Percentiles rank a stretch among this genome's conserved stretches.
Conservation (phyloP, 2,329 filamentous ascomycete genomes). For the Alternaria panax region DNA sequence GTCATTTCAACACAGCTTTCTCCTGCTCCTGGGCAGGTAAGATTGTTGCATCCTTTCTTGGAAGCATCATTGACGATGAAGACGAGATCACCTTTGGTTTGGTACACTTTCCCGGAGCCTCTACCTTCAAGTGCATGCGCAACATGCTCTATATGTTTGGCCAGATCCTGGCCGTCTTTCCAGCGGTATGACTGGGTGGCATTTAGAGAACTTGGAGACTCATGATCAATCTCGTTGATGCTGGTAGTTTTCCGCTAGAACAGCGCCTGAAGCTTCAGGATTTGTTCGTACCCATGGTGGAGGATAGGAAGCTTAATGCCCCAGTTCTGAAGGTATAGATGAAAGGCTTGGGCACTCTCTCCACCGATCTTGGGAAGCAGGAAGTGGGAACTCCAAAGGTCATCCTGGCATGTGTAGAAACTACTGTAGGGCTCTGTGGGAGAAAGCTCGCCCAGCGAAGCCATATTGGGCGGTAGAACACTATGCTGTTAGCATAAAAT, state of each 20-base stretch:
- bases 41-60: background rate
- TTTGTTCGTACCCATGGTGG: background rate
- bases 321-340: slow-evolving; percentile 2
- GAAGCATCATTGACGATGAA: slow-evolving; percentile 8
- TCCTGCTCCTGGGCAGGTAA: background rate
- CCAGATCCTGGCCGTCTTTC: background rate
- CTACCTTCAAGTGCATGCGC: background rate
- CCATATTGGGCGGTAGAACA: background rate
- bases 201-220: background rate
- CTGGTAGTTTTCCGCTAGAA: slow-evolving; percentile 14
- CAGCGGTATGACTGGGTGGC: background rate
- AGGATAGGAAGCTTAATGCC: background rate
- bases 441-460: background rate
- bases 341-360: slow-evolving; percentile 8
- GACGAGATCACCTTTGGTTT: background rate
- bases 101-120: background rate
- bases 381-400: background rate
- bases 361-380: slow-evolving; percentile 9
- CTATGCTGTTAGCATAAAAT: background rate
- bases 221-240: background rate
- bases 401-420: background rate
- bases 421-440: background rate
- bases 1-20: background rate
- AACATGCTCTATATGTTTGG: slow-evolving; percentile 7
- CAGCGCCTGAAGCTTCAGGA: slow-evolving; percentile 14